These are phyloP conservation scores for Globisporangium viniferum DNA, from an alignment of 352 stramenopile species.

Conservation along the genomic window DNA sequence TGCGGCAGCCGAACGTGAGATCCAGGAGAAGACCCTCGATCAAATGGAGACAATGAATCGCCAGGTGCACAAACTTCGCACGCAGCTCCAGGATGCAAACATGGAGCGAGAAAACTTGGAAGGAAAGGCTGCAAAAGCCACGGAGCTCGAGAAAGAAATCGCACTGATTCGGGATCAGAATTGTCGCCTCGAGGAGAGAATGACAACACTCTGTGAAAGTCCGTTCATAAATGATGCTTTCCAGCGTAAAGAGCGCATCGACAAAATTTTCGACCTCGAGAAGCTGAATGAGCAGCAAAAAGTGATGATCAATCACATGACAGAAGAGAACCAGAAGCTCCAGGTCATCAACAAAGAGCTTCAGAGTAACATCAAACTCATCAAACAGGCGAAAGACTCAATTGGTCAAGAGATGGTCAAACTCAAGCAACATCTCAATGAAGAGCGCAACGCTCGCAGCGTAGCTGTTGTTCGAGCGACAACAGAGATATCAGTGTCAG, in stretches of 20 bases:
- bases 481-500: slow-evolving; percentile 7
- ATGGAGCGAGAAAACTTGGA: slow-evolving; percentile 83
- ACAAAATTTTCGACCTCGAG: slow-evolving; percentile 86
- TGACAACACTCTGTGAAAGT: slow-evolving; percentile 90
- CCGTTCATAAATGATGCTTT: slow-evolving; percentile 93
- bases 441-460: slow-evolving; percentile 55
- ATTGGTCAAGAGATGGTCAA: slow-evolving; percentile 61
- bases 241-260: slow-evolving; percentile 80
- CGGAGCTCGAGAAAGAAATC: slow-evolving; percentile 83
- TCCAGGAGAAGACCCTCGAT: slow-evolving; percentile 86
- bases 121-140: slow-evolving; percentile 47
- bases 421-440: slow-evolving; percentile 60
- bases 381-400: slow-evolving; percentile 72
- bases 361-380: slow-evolving; percentile 77
- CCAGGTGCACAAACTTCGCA: slow-evolving; percentile 86
- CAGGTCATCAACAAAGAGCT: slow-evolving; percentile 79
- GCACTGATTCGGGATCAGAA: slow-evolving; percentile 76
- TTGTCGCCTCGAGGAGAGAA: slow-evolving; percentile 84
- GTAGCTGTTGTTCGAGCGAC: slow-evolving; percentile 27
- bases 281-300: slow-evolving; percentile 79
- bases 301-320: slow-evolving; percentile 57
- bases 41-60: slow-evolving; percentile 91
- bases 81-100: slow-evolving; percentile 69
- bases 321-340: slow-evolving; percentile 78
- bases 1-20: slow-evolving; percentile 72